phyloP scores from a whole-genome alignment of 2,329 filamentous ascomycete species.

The Fusarium sulawesiense region DNA sequence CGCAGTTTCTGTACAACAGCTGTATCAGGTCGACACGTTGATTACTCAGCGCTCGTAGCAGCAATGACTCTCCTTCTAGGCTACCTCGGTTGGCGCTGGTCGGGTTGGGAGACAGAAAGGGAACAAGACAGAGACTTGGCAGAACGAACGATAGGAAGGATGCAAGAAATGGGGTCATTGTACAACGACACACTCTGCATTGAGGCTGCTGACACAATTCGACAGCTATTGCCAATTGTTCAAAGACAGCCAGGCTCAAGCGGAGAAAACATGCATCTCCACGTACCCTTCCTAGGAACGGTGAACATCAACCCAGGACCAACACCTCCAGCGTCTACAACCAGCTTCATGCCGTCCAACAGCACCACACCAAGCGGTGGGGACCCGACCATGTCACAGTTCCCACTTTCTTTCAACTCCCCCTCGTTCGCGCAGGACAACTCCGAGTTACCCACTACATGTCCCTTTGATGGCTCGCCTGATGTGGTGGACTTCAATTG shows the following conservation, averaged over 20 bases:
- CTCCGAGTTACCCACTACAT: conserved; percentile 13
- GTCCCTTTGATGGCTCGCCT: conserved; percentile 8
- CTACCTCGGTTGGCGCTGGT: conserved; percentile 56
- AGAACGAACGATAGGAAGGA: conserved; percentile 51
- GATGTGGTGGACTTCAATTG: conserved; percentile 35
- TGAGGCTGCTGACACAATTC: conserved; percentile 58
- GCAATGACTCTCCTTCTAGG: conserved; percentile 63
- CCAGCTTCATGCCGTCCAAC: conserved; percentile 27
- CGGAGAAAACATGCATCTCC: conserved; percentile 51
- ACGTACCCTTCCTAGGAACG: conserved; percentile 60
- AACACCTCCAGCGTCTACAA: conserved; percentile 25
- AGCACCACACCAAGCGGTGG: conserved; percentile 20
- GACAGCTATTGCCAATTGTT: conserved; percentile 57
- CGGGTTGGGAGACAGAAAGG: conserved; percentile 39
- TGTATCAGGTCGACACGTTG: conserved; percentile 56
- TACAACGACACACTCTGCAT: conserved; percentile 56
- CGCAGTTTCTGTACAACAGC: conserved; percentile 46
- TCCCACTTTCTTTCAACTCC: conserved; percentile 22
- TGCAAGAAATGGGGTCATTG: conserved; percentile 53
- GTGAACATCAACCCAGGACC: conserved; percentile 54
- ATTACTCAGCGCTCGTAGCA: conserved; percentile 64
- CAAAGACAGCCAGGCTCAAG: conserved; percentile 40
- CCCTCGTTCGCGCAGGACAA: conserved; percentile 13
- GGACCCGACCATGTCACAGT: conserved; percentile 8
- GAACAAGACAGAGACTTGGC: conserved; percentile 53